Percentiles rank a stretch among this genome's conserved stretches.
phyloP scores from a whole-genome alignment of 257 asterid species.

The Verbascum thapsus region DNA sequence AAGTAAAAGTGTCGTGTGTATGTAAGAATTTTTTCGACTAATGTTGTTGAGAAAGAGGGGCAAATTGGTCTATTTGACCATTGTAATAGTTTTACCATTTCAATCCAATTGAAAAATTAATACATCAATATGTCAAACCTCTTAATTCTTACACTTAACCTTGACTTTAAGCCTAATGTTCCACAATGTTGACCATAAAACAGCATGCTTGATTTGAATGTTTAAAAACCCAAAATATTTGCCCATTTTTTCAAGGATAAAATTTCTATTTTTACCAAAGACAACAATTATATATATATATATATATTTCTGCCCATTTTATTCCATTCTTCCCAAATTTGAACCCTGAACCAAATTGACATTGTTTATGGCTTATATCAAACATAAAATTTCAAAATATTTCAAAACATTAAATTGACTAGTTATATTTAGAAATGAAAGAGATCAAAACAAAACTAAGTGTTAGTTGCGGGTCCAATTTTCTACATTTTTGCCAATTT shows the following conservation, averaged over 20 bases:
- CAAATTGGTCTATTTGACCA: constrained; percentile 22
- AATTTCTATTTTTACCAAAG: no score
- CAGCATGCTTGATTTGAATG: constrained; percentile 33
- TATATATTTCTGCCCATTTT: no score
- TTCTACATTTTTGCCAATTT: background rate
- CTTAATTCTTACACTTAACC: constrained; percentile 24
- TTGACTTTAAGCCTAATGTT: constrained; percentile 30
- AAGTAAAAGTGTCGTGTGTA: no score
- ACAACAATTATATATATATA: no score
- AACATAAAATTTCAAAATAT: no score
- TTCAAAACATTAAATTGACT: no score
- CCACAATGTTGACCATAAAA: constrained; percentile 33
- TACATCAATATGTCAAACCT: constrained; percentile 34
- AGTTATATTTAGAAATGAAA: no score
- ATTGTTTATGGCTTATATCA: no score
- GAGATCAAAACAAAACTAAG: no score
- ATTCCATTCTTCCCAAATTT: no score
- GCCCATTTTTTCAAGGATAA: constrained; percentile 22
- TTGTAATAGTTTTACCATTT: constrained; percentile 11
- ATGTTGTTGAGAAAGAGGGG: constrained; percentile 15
- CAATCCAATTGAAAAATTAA: constrained; percentile 32
- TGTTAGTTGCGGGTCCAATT: no score
- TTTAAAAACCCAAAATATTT: constrained; percentile 17
- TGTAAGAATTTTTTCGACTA: background rate
- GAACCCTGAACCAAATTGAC: no score